phyloP scores from a whole-genome alignment of 1,284 basidiomycete species.

The Irpex lacteus region DNA sequence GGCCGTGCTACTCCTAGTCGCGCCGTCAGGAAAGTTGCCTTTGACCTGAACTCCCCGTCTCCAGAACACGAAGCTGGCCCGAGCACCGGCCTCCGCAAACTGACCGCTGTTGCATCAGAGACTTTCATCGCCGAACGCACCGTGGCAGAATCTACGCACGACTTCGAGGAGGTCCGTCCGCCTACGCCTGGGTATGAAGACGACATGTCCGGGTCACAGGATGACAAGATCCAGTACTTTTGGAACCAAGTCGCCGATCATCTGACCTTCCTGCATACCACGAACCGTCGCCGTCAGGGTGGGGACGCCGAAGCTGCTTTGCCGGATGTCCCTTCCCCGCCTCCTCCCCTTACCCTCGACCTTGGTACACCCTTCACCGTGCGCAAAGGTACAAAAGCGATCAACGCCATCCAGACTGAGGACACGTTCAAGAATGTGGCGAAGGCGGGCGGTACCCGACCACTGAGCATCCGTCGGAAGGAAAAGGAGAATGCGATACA shows the following conservation, averaged over 20 bases:
- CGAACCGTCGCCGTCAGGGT: constrained; percentile 14
- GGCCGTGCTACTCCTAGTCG: constrained; percentile 61
- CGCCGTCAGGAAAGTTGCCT: constrained; percentile 26
- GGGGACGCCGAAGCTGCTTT: neutral
- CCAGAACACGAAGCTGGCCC: constrained; percentile 11
- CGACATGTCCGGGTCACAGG: constrained; percentile 46
- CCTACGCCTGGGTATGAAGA: neutral
- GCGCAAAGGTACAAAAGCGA: constrained; percentile 3
- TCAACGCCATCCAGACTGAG: constrained; percentile 4
- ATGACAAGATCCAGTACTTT: constrained; percentile 74
- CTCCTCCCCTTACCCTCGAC: constrained; percentile 14
- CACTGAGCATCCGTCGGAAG: constrained; percentile 29
- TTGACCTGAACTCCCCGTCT: constrained; percentile 9
- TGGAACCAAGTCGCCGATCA: constrained; percentile 82
- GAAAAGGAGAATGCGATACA: constrained; percentile 30
- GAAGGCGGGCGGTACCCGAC: constrained; percentile 22
- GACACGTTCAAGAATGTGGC: constrained; percentile 1
- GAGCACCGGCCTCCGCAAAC: constrained; percentile 19
- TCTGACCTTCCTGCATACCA: constrained; percentile 66
- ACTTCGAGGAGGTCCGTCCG: constrained; percentile 5
- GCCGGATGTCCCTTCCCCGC: constrained; percentile 14
- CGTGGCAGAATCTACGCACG: neutral
- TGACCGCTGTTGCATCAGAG: constrained; percentile 14
- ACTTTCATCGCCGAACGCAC: constrained; percentile 9
- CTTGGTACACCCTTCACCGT: constrained; percentile 12